Evolutionary conservation across 352 stramenopile genomes (phyloP).

Genomic region (Thraustochytrium sp.): DNA sequence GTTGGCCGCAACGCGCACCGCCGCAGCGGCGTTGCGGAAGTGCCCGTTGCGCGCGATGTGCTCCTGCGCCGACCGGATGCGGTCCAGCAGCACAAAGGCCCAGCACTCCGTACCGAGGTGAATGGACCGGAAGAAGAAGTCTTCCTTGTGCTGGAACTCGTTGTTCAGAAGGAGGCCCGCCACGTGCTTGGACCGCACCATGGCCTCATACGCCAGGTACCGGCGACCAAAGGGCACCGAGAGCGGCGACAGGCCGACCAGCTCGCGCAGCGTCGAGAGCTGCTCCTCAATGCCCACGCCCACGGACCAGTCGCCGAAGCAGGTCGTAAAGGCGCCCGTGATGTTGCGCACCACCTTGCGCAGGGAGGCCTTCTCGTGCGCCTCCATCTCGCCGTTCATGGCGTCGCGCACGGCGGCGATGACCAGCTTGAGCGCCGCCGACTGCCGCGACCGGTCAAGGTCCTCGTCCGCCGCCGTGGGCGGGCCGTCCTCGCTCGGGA

Average conservation of each 20-base stretch:
- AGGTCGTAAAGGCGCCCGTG: constrained; percentile 45
- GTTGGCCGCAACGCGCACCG: constrained; percentile 37
- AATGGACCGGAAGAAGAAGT: constrained; percentile 51
- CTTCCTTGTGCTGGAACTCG: constrained; percentile 49
- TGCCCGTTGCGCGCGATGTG: constrained; percentile 41
- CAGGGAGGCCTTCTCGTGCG: constrained; percentile 45
- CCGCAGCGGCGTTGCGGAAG: constrained; percentile 47
- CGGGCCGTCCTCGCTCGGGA: constrained; percentile 48
- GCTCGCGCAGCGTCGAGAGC: constrained; percentile 37
- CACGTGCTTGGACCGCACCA: constrained; percentile 47
- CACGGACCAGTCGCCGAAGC: constrained; percentile 49
- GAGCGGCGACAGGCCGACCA: constrained; percentile 47
- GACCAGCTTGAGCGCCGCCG: constrained; percentile 45
- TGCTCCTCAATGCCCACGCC: constrained; percentile 50
- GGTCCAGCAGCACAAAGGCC: constrained; percentile 49
- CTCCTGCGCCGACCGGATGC: constrained; percentile 27
- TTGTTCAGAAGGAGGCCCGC: constrained; percentile 37
- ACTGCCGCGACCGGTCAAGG: constrained; percentile 38
- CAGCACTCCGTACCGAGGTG: constrained; percentile 52
- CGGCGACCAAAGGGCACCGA: constrained; percentile 21
- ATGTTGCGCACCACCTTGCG: constrained; percentile 51
- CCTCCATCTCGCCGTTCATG: neutral
- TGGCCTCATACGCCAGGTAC: constrained; percentile 46
- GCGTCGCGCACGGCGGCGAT: constrained; percentile 27
- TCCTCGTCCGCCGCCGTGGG: constrained; percentile 39